Evolutionary conservation across 768 basidiomycete genomes (phyloP).

Genomic region (Tremella mesenterica): DNA sequence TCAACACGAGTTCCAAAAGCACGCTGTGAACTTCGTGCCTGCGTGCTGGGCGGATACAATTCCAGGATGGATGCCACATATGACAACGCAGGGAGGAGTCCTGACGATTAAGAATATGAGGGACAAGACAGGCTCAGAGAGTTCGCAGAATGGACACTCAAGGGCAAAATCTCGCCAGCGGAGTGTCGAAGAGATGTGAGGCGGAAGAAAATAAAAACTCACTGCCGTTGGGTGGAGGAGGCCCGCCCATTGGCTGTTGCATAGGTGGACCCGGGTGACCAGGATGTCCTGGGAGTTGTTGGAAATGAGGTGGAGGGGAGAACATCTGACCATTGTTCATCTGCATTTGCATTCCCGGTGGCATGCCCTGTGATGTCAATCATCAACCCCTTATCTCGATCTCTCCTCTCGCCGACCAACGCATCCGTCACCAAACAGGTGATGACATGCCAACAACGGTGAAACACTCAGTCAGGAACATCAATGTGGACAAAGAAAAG

Average conservation of each 20-base stretch:
- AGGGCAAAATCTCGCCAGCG: no score
- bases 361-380: slow-evolving; percentile 1
- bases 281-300: slow-evolving; percentile 12
- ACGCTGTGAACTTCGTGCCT: no score
- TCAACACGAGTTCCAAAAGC: slow-evolving; percentile 1
- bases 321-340: slow-evolving; percentile 28
- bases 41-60: no score
- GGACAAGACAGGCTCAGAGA: no score
- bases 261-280: slow-evolving; percentile 12
- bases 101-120: no score
- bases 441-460: not conserved
- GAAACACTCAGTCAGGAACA: not conserved
- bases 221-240: slow-evolving; percentile 23
- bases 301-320: slow-evolving; percentile 21
- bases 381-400: no score
- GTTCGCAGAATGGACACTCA: no score
- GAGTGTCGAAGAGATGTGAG: no score
- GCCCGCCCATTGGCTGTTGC: slow-evolving; percentile 23
- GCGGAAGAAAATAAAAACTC: not conserved
- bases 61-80: no score
- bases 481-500: not conserved
- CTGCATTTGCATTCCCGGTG: slow-evolving; percentile 14
- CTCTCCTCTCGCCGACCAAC: no score
- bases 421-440: no score
- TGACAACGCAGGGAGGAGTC: no score